A percentile compares a stretch with the other conserved stretches of the same genome.
These are phyloP conservation scores for Cryphonectria naterciae DNA, from an alignment of 2,329 filamentous ascomycete genomes.

Conservation along the genomic window DNA sequence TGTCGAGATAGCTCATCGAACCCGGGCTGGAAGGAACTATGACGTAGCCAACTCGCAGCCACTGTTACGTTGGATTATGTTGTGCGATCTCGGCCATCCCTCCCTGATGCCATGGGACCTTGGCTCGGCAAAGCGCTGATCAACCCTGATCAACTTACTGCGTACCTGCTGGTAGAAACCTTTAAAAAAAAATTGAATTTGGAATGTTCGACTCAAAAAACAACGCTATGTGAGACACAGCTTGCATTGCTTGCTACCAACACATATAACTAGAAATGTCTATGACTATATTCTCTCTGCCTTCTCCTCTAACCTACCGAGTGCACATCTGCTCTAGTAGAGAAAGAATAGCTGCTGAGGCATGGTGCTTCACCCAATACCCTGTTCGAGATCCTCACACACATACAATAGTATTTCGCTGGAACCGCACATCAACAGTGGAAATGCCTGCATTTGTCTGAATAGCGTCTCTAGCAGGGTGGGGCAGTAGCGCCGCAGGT, in stretches of 20 bases:
- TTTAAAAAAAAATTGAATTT: not conserved
- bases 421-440: not conserved
- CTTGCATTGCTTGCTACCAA: not conserved
- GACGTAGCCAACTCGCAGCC: not conserved
- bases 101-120: not conserved
- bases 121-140: not conserved
- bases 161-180: not conserved
- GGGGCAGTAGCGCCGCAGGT: not conserved
- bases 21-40: slow-evolving; percentile 1
- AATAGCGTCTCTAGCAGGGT: not conserved
- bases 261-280: not conserved
- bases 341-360: not conserved
- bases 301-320: not conserved
- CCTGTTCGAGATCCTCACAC: not conserved
- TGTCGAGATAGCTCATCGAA: not conserved
- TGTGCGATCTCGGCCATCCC: not conserved
- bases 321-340: not conserved
- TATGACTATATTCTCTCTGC: not conserved
- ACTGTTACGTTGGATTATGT: not conserved
- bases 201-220: not conserved
- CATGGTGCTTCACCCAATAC: not conserved
- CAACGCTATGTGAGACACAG: not conserved
- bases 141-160: not conserved
- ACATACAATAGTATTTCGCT: not conserved
- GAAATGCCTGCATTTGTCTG: not conserved